Evolutionary conservation across 352 stramenopile genomes (phyloP), one percentile per base, ranked within the genome.

Genomic region (Globisporangium spinosum): DNA sequence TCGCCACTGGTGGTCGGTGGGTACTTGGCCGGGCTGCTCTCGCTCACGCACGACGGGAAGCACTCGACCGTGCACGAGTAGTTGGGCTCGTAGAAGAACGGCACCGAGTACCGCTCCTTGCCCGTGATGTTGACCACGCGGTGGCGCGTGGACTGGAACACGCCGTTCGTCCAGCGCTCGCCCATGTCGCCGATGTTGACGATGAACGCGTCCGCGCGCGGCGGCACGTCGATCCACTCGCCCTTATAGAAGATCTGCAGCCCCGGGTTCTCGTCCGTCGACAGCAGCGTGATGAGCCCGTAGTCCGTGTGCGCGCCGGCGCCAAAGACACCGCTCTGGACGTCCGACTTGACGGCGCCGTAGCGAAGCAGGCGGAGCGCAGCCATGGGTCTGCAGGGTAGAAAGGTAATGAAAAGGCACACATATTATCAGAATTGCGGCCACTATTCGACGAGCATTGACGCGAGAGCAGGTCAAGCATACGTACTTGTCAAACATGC

Each of bases 321-420:
- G 22, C 85, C 87, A 69, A 93, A 88, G 12, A 95, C 74, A 9
- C 87, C 87, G 20, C 70, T 75, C 22, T 60, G 54, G 23, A 87
- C 64, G 61, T 93, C 79, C 0, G 86, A 93, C 55, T 84, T 77
- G 62, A 90, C 77, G 10, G 85, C 65, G 32, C 75, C 82, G 59
- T 95, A 95, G 54, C 87, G 87, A 43, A 95, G 73, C 61, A 95
- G 66, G n/a, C 87, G 78, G 61, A 95, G 69, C 43, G 86, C 85
- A 10, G 86, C 80, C 85, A 94, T 92, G n/a, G 85, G 81, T 54
- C 68, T 35, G 32, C 32, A 35, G 4, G 32, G 32, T 32, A 32
- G 27, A 32, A 32, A 3, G 27, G 27, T 32, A 32, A 32, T 32
- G 27, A 32, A 32, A 32, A 32, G 27, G 27, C 27, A 32, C 27